Base-by-base conservation (phyloP, 352 stramenopile genomes). In the Globisporangium alternatum region DNA sequence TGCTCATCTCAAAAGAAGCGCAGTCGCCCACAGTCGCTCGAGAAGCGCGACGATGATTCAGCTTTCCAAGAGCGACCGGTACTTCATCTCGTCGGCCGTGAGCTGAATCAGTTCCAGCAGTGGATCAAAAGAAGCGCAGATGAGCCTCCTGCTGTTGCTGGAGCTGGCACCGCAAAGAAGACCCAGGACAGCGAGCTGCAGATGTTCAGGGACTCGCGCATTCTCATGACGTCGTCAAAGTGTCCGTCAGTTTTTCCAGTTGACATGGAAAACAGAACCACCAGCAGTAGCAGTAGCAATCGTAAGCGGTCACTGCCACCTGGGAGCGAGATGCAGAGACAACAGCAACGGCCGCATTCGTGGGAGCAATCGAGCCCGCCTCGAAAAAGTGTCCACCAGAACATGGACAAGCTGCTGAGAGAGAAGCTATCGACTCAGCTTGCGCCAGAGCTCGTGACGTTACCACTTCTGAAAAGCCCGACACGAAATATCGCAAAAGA, bases 161-260 rank as follows among this genome's bases (percentile, higher is more conserved):
- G 71, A 19, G 79, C 81, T 56, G 81, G 79, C 37, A 72, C 77
- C 21, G 79, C 74, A 10, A 83, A 81, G 64, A 68, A 64, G 13
- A 49, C 71, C 0, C 62, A 59, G 0, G 78, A 90, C 52, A 73
- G 43, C 22, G 76, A 81, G 33, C 49, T 90, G 21, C 65, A 44
- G 30, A 90, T 90, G 79, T 89, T 90, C 69, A 70, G 76, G 31
- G 62, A 52, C 35, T 67, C 52, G 33, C 54, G 54, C 37, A 52
- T 67, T 47, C 62, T 33, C 52, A 56, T 12, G 10, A 43, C 37
- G 19, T 59, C 33, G 31, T 10, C 43, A 9, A 67, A 52, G 25
- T 62, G 43, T 41, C 62, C 62, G 3, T 56, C 60, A 10, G 51
- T 70, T 8, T 58, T 69, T 19, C 62, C 68, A 39, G 12, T 51